Evolutionary conservation across 2,329 filamentous ascomycete genomes (phyloP).

Genomic region (Beauveria caledonica): DNA sequence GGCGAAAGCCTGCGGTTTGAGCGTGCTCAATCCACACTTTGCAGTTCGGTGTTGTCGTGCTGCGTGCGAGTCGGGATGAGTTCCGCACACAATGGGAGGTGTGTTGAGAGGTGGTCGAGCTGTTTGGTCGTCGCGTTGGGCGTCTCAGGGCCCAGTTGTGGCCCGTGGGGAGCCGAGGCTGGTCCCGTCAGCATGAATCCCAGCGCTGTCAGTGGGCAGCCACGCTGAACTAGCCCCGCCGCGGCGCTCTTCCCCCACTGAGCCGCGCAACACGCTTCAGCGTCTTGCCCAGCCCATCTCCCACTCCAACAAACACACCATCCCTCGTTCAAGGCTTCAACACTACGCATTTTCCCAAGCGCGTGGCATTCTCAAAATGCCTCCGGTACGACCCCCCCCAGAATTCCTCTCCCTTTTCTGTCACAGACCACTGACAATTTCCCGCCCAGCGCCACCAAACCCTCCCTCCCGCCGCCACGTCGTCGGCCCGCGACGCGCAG

Average conservation of each 20-base stretch:
- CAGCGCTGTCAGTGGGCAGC: neutral
- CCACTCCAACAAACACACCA: neutral
- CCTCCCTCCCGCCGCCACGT: constrained; percentile 49
- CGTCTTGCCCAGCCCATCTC: neutral
- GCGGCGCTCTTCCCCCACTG: neutral
- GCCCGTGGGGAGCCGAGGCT: neutral
- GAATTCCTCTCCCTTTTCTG: neutral
- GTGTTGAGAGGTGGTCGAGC: neutral
- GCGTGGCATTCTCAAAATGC: neutral
- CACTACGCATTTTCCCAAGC: neutral
- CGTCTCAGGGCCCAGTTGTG: neutral
- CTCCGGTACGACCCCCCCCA: neutral
- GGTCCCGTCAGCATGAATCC: neutral
- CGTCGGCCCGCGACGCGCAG: constrained; percentile 64
- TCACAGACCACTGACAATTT: constrained; percentile 12
- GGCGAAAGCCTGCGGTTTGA: neutral
- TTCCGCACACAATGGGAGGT: neutral
- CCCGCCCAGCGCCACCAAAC: constrained; percentile 52
- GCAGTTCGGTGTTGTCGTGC: neutral
- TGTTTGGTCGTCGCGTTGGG: neutral
- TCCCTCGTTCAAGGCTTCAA: neutral
- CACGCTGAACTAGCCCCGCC: neutral
- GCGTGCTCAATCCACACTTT: neutral
- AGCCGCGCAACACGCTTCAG: neutral
- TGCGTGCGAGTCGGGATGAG: too few species aligned